Base-by-base conservation (phyloP, 768 basidiomycete species). In the Neoboletus brunneissimus region DNA sequence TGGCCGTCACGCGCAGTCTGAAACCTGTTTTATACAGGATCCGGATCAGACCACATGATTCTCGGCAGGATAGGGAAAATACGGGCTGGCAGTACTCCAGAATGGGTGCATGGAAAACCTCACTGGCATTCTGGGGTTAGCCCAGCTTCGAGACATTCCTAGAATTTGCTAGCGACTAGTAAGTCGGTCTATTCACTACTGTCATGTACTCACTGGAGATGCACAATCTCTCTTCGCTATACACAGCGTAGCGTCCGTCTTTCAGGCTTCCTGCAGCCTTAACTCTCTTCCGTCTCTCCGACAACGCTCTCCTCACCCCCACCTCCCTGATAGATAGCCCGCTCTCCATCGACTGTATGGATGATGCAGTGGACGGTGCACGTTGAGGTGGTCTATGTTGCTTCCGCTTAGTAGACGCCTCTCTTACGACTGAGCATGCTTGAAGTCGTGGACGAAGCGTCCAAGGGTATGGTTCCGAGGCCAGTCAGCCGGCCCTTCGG, bases 311-410 rank as follows among this genome's bases (percentile, higher is more conserved):
- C 48, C 56, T 66, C 47, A 66, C 68, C 7, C 59, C 57, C 12
- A 56, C 40, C 8, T 72, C 68, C 31, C 55, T 62, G 18, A 41
- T 43, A 20, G 69, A 70, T 9, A 66, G 5, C 29, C 53, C 54
- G 27, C 67, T 62, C 40, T 62, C 68, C 5, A 61, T 22, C 20
- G 68, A 68, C 45, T 62, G 58, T 31, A 68, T 50, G 0, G 69
- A 70, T 9, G 68, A 70, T 7, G 71, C 63, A 1, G 60, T 69
- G 4, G 70, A 72, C 9, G 64, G 56, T 18, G 55, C 64, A 10
- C 68, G 70, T 13, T 51, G 31, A 15, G 59, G 61, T 8, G 46
- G 58, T 46, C 43, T 54, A 4, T 70, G 66, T 22, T 62, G 61
- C 49, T 59, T 68, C 38, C 62, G 62, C 47, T 53, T 53, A 1